These are phyloP conservation scores for Sarcodon sp. DNA, from an alignment of 768 basidiomycete species.

Conservation along the genomic window DNA sequence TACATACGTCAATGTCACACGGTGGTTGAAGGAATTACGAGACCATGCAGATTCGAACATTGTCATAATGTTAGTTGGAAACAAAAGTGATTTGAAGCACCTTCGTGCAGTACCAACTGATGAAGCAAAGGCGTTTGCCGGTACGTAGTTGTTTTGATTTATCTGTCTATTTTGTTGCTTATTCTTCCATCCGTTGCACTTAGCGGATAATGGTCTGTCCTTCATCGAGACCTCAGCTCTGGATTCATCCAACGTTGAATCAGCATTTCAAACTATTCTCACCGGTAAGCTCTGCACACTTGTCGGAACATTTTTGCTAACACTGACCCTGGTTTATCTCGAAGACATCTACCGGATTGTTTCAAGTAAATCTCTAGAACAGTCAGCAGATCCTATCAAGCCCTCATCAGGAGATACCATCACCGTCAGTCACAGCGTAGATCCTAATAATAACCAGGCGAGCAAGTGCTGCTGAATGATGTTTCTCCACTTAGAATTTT, in stretches of 20 bases:
- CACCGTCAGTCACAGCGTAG: constrained; percentile 67
- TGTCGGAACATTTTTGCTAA: background rate
- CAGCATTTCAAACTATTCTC: constrained; percentile 94
- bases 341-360: constrained; percentile 96
- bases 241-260: constrained; percentile 98
- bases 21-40: constrained; percentile 95
- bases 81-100: constrained; percentile 99
- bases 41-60: constrained; percentile 93
- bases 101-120: constrained; percentile 93
- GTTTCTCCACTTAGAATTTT: background rate
- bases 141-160: constrained; percentile 28
- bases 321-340: constrained; percentile 3
- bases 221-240: constrained; percentile 99
- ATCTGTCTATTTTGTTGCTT: background rate
- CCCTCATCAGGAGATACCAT: constrained; percentile 75
- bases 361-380: constrained; percentile 90
- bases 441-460: constrained; percentile 40
- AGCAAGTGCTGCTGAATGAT: constrained; percentile 47
- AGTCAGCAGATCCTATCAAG: constrained; percentile 65
- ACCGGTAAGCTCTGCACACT: constrained; percentile 42
- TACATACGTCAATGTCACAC: constrained; percentile 86
- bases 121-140: constrained; percentile 85
- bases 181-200: background rate
- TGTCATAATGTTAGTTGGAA: constrained; percentile 92
- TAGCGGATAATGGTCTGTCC: constrained; percentile 83